A percentile compares a stretch with the other conserved stretches of the same genome.
Evolutionary conservation across 208 protist genomes (phyloP).

Genomic region (Crithidia thermophila): DNA sequence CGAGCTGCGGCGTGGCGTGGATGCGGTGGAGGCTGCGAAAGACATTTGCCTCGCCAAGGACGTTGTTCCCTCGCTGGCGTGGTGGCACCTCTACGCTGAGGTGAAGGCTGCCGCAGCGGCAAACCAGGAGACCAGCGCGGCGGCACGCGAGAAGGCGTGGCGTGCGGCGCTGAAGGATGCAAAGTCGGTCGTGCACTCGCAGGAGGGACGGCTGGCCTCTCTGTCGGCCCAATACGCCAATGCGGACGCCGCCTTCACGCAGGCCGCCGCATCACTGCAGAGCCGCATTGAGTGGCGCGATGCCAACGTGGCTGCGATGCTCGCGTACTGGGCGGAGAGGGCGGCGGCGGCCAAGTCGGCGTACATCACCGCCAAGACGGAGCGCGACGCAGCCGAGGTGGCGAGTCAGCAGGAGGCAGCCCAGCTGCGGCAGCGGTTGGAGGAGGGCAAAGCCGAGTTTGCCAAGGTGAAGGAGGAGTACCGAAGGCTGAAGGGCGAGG

Average conservation of each 20-base stretch:
- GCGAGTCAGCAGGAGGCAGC: constrained; percentile 30
- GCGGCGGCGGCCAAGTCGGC: constrained; percentile 27
- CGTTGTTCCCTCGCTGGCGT: too few relatives aligned
- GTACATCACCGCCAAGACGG: constrained; percentile 42
- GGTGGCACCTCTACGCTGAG: neutral
- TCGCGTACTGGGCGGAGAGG: constrained; percentile 41
- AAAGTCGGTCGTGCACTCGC: constrained; percentile 32
- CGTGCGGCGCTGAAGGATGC: constrained; percentile 27
- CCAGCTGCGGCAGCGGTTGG: constrained; percentile 25
- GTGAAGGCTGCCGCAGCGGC: neutral
- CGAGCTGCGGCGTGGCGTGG: neutral
- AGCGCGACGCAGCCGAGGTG: constrained; percentile 13
- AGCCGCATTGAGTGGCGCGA: constrained; percentile 50
- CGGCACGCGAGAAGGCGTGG: neutral
- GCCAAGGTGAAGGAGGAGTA: constrained; percentile 1
- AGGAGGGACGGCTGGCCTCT: constrained; percentile 31
- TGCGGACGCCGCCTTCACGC: constrained; percentile 25
- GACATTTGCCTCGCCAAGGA: too few relatives aligned
- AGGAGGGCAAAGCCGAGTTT: constrained; percentile 33
- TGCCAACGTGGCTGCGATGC: constrained; percentile 27
- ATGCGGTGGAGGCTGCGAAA: neutral
- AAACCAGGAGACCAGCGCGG: neutral
- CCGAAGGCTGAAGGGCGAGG: constrained; percentile 10
- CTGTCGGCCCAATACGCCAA: constrained; percentile 29
- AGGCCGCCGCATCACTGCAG: constrained; percentile 24